These are phyloP conservation scores for Candida lessepsii DNA, from an alignment of 805 yeast species.

Conservation along the genomic window DNA sequence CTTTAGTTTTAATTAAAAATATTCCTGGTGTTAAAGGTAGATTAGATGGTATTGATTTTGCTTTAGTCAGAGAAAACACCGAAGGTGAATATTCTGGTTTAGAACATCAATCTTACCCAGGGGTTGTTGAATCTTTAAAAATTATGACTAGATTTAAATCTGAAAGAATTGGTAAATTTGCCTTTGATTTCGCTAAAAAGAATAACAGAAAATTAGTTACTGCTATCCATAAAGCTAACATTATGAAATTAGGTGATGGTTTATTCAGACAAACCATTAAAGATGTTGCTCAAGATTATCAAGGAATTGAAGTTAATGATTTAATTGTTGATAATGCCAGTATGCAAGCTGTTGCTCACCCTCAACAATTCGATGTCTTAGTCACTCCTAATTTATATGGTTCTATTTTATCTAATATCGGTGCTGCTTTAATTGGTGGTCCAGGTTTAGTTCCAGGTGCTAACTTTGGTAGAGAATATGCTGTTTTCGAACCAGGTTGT, in stretches of 20 bases:
- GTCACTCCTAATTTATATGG: slow-evolving; percentile 99
- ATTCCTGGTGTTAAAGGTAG: slow-evolving; percentile 92
- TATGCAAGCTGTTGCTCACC: slow-evolving; percentile 98
- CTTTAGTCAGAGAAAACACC: slow-evolving; percentile 96
- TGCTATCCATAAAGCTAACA: slow-evolving; percentile 98
- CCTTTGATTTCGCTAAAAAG: slow-evolving; percentile 91
- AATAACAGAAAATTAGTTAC: slow-evolving; percentile 91
- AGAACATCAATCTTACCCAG: slow-evolving; percentile 96
- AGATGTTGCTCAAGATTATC: slow-evolving; percentile 80
- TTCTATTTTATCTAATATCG: slow-evolving; percentile 94
- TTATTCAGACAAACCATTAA: slow-evolving; percentile 92
- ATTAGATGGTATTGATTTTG: slow-evolving; percentile 85
- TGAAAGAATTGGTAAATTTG: slow-evolving; percentile 96
- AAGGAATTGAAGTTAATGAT: slow-evolving; percentile 78
- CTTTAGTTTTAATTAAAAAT: slow-evolving; percentile 89
- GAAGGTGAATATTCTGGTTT: slow-evolving; percentile 99
- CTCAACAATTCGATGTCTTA: slow-evolving; percentile 96
- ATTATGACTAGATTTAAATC: slow-evolving; percentile 92
- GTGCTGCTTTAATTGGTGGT: slow-evolving; percentile 96
- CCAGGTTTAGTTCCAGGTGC: slow-evolving; percentile 99
- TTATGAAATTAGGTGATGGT: slow-evolving; percentile 98
- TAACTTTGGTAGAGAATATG: slow-evolving; percentile 95
- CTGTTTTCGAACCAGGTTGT: slow-evolving; percentile 99
- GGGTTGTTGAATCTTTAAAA: slow-evolving; percentile 95
- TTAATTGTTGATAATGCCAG: slow-evolving; percentile 98